These are phyloP conservation scores for Aspergillus costaricaensis DNA, from an alignment of 2,329 filamentous ascomycete species.

Conservation along the genomic window DNA sequence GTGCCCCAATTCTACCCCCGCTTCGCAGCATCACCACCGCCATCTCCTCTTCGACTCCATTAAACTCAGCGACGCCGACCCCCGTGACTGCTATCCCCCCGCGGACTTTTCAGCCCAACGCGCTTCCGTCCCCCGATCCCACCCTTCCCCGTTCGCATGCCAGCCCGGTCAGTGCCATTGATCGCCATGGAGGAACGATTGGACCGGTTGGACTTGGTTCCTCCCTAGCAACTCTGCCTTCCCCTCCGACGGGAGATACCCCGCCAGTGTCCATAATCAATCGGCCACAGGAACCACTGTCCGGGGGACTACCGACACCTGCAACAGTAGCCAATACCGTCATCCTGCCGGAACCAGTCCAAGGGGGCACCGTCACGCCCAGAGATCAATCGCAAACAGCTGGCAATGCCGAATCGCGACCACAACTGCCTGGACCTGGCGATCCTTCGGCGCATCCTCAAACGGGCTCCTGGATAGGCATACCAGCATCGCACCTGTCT, in stretches of 20 bases:
- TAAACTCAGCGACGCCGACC: conserved; percentile 9
- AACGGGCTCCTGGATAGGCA: not conserved
- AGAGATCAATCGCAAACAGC: not conserved
- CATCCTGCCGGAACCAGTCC: not conserved
- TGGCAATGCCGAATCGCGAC: not conserved
- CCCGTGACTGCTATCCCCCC: not conserved
- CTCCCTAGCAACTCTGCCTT: conserved; percentile 53
- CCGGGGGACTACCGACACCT: not conserved
- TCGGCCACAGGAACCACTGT: not conserved
- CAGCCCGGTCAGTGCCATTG: conserved; percentile 27
- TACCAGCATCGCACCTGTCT: not conserved
- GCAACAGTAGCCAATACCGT: not conserved
- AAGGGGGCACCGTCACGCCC: not conserved
- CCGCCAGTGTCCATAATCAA: not conserved
- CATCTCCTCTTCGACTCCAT: not conserved
- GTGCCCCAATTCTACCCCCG: conserved; percentile 6
- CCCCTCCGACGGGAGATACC: conserved; percentile 45
- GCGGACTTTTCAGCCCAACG: conserved; percentile 8
- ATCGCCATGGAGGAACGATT: conserved; percentile 15
- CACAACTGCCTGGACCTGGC: not conserved
- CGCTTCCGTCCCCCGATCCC: conserved; percentile 34
- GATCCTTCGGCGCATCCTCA: not conserved
- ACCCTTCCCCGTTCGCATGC: conserved; percentile 28
- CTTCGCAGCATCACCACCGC: conserved; percentile 17
- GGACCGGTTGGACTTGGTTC: conserved; percentile 23